phyloP scores from a whole-genome alignment of 352 stramenopile species.

The Phytophthora lateralis region DNA sequence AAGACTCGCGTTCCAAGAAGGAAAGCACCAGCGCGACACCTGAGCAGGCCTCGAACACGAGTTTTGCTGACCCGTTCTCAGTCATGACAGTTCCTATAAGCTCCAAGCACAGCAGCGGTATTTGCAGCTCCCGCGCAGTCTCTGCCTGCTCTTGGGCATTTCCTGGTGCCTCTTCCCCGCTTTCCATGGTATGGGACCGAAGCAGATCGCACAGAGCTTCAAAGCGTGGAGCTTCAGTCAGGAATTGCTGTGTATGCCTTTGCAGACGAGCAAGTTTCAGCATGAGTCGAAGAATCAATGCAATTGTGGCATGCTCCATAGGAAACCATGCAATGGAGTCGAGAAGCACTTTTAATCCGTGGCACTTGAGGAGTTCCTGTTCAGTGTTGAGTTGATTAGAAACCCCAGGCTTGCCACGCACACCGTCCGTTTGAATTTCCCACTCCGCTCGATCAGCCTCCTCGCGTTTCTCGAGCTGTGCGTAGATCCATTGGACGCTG shows the following conservation, averaged over 20 bases:
- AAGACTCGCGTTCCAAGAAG: constrained; percentile 37
- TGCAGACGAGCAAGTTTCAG: constrained; percentile 34
- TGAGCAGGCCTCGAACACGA: constrained; percentile 35
- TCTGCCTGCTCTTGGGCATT: constrained; percentile 12
- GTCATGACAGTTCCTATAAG: constrained; percentile 32
- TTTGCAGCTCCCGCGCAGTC: constrained; percentile 8
- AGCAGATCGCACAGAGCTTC: constrained; percentile 36
- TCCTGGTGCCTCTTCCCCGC: constrained; percentile 6
- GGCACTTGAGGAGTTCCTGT: constrained; percentile 33
- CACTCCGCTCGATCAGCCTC: constrained; percentile 24
- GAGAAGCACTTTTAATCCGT: constrained; percentile 37
- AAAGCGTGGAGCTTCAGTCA: constrained; percentile 29
- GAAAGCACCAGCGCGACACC: constrained; percentile 36
- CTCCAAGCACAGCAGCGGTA: constrained; percentile 27
- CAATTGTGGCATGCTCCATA: constrained; percentile 17
- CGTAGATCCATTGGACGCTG: constrained; percentile 60
- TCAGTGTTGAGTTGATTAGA: constrained; percentile 31
- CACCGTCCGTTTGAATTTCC: constrained; percentile 29
- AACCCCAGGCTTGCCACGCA: constrained; percentile 9
- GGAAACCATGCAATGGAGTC: constrained; percentile 34
- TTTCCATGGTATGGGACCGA: constrained; percentile 12
- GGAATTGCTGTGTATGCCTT: constrained; percentile 30
- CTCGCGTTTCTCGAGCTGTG: constrained; percentile 43
- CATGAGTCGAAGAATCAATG: constrained; percentile 40
- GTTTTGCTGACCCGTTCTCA: constrained; percentile 44